These are phyloP conservation scores for Mycena filopes DNA, from an alignment of 768 basidiomycete species.

Conservation along the genomic window DNA sequence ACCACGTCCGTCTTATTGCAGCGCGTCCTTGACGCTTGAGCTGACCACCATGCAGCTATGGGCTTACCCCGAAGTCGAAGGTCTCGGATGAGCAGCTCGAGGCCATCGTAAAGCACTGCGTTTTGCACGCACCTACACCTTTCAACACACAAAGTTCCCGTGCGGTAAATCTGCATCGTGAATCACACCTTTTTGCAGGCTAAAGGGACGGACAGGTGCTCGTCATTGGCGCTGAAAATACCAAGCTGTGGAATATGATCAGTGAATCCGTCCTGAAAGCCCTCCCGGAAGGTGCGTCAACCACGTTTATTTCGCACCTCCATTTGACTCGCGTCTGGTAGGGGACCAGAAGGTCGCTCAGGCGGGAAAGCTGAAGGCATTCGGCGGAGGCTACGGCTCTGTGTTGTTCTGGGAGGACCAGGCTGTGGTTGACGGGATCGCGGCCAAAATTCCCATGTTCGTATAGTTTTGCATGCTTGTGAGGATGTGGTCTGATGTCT, in stretches of 20 bases:
- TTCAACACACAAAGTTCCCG: slow-evolving; percentile 25
- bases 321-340: background rate
- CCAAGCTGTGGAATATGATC: slow-evolving; percentile 23
- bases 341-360: slow-evolving; percentile 2
- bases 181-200: too few relatives aligned
- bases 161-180: too few relatives aligned
- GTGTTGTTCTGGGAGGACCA: slow-evolving; percentile 28
- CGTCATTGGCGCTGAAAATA: slow-evolving; percentile 22
- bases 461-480: background rate
- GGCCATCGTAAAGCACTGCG: slow-evolving; percentile 14
- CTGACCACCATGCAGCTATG: too few relatives aligned
- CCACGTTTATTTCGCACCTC: too few relatives aligned
- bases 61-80: slow-evolving; percentile 11
- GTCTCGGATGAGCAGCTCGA: slow-evolving; percentile 23
- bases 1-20: too few relatives aligned
- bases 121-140: slow-evolving; percentile 12
- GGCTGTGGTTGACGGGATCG: slow-evolving; percentile 16
- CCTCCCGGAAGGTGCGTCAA: slow-evolving; percentile 8
- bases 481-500: background rate
- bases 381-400: slow-evolving; percentile 17
- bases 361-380: background rate
- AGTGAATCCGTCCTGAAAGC: slow-evolving; percentile 14
- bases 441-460: slow-evolving; percentile 16
- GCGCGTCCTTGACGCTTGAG: too few relatives aligned
- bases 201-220: too few relatives aligned